A percentile compares a stretch with the other conserved stretches of the same genome.
phyloP scores from a whole-genome alignment of 2,329 filamentous ascomycete species.

The Pseudocercospora cruenta region DNA sequence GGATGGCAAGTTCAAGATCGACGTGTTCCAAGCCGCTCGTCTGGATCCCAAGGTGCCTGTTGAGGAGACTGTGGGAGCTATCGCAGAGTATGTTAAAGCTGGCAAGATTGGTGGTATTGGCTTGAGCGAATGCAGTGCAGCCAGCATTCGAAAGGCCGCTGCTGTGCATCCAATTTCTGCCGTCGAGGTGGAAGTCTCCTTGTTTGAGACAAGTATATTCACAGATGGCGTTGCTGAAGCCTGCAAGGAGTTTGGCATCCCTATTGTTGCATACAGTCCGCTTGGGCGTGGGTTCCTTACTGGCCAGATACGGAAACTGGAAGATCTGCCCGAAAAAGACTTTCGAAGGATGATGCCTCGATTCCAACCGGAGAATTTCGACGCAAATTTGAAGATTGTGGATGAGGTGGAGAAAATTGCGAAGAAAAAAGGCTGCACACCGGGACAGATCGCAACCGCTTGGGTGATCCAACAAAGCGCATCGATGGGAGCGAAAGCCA shows the following conservation, averaged over 20 bases:
- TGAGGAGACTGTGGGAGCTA: slow-evolving; percentile 45
- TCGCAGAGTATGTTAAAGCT: slow-evolving; percentile 47
- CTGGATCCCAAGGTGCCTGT: slow-evolving; percentile 45
- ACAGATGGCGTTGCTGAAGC: slow-evolving; percentile 59
- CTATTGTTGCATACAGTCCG: slow-evolving; percentile 73
- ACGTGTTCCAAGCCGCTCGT: slow-evolving; percentile 49
- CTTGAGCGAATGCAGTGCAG: slow-evolving; percentile 57
- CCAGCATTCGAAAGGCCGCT: slow-evolving; percentile 44
- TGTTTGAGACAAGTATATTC: slow-evolving; percentile 21
- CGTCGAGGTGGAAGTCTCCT: slow-evolving; percentile 56
- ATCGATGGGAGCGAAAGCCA: slow-evolving; percentile 46
- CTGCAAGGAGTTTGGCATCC: slow-evolving; percentile 66
- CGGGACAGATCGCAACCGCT: slow-evolving; percentile 48
- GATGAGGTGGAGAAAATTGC: slow-evolving; percentile 62
- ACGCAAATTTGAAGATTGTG: slow-evolving; percentile 66
- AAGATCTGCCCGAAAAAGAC: slow-evolving; percentile 61
- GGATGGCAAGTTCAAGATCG: slow-evolving; percentile 48
- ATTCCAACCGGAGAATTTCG: slow-evolving; percentile 65
- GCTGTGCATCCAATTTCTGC: slow-evolving; percentile 48
- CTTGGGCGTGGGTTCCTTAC: slow-evolving; percentile 65
- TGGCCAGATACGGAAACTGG: slow-evolving; percentile 52
- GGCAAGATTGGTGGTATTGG: slow-evolving; percentile 58
- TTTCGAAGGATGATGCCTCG: slow-evolving; percentile 54
- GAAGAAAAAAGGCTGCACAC: slow-evolving; percentile 55
- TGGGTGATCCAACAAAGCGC: slow-evolving; percentile 51